These are phyloP conservation scores for Wickerhamomyces canadensis DNA, from an alignment of 805 yeast genomes.

Conservation along the genomic window DNA sequence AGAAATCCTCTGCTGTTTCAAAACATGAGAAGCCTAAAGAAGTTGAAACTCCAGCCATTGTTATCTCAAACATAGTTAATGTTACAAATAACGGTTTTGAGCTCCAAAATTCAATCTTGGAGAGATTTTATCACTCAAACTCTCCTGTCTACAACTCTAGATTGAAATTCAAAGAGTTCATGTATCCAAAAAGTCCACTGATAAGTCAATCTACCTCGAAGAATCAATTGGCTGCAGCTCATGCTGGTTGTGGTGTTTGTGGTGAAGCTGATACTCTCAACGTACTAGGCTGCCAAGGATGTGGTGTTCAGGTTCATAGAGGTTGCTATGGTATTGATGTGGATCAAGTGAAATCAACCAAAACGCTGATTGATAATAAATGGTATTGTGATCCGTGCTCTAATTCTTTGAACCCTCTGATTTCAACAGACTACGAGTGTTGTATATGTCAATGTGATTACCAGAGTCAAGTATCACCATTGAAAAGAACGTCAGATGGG, in stretches of 20 bases:
- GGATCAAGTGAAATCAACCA: conserved; percentile 11
- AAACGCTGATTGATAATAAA: conserved; percentile 22
- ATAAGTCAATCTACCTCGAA: conserved; percentile 7
- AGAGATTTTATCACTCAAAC: conserved; percentile 12
- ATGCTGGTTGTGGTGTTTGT: conserved; percentile 55
- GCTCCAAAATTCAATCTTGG: conserved; percentile 11
- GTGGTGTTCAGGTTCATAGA: conserved; percentile 68
- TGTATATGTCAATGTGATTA: conserved; percentile 41
- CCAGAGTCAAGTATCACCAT: conserved; percentile 39
- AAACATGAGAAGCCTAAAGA: conserved; percentile 8
- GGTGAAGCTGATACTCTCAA: conserved; percentile 30
- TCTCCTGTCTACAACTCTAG: conserved; percentile 12
- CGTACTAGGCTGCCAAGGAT: conserved; percentile 50
- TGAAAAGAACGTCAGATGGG: conserved; percentile 62
- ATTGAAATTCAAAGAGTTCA: conserved; percentile 13
- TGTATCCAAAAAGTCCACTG: conserved; percentile 8
- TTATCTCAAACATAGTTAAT: conserved; percentile 5
- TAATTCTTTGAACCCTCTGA: conserved; percentile 58
- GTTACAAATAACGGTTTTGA: conserved; percentile 1
- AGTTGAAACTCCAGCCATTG: conserved; percentile 4
- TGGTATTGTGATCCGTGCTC: conserved; percentile 84
- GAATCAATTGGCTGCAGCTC: not conserved
- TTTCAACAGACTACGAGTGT: conserved; percentile 56
- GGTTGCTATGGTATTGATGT: conserved; percentile 56
- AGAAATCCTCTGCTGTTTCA: conserved; percentile 2